A percentile compares a stretch with the other conserved stretches of the same genome.
These are phyloP conservation scores for Neonectria sp. DNA, from an alignment of 2,329 filamentous ascomycete species.

Conservation along the genomic window DNA sequence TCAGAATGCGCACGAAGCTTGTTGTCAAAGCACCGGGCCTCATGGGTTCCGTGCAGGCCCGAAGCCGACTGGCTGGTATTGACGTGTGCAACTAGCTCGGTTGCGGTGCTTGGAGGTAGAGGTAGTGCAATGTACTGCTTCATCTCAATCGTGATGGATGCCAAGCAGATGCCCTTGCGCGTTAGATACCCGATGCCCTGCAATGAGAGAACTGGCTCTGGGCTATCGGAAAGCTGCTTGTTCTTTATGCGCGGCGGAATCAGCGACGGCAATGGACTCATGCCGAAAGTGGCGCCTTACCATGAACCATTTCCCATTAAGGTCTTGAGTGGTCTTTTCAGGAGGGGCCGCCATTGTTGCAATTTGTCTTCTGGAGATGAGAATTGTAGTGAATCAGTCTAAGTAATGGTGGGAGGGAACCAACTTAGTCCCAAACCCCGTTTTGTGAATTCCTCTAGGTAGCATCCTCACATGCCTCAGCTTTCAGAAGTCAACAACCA, in stretches of 20 bases:
- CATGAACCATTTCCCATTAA: conserved; percentile 79
- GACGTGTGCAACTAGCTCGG: conserved; percentile 69
- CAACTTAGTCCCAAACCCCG: too few species aligned
- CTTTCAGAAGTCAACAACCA: too few species aligned
- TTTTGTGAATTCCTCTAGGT: too few species aligned
- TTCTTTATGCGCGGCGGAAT: conserved; percentile 67
- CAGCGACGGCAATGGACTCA: not conserved
- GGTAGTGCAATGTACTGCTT: conserved; percentile 67
- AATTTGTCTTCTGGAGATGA: not conserved
- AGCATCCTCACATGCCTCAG: too few species aligned
- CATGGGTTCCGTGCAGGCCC: conserved; percentile 75
- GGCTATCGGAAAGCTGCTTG: conserved; percentile 78
- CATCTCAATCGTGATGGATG: conserved; percentile 77
- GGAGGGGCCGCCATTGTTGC: conserved; percentile 78
- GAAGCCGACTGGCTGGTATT: conserved; percentile 82
- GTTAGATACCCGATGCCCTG: conserved; percentile 81
- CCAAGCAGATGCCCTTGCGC: conserved; percentile 79
- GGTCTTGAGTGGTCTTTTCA: conserved; percentile 75
- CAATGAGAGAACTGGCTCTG: conserved; percentile 78
- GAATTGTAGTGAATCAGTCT: not conserved
- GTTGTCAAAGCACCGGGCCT: conserved; percentile 68
- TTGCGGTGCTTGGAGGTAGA: conserved; percentile 55
- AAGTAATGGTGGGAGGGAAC: too few species aligned
- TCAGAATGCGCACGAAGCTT: conserved; percentile 76
- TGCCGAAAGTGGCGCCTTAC: conserved; percentile 58